Conservation (phyloP, 179 eudicot genomes). For the Heliamphora pulchella region DNA sequence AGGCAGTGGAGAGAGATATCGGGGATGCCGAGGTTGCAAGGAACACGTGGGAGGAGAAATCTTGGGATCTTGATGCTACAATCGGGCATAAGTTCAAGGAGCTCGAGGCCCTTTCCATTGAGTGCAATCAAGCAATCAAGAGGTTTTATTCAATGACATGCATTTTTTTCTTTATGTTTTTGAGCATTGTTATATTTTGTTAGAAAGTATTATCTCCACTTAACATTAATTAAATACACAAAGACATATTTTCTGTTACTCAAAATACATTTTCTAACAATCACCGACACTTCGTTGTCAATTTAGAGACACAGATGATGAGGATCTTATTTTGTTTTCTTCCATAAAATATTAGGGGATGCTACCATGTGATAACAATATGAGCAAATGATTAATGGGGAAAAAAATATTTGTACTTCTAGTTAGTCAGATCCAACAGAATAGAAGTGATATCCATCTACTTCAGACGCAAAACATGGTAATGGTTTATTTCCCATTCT, state of each 20-base stretch:
- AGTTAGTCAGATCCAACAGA: neutral
- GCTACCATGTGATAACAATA: neutral
- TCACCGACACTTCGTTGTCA: neutral
- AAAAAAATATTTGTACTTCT: neutral
- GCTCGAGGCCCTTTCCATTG: constrained; percentile 57
- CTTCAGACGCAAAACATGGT: neutral
- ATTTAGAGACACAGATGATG: neutral
- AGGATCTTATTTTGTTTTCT: neutral
- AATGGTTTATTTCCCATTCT: neutral
- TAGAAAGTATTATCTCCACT: neutral
- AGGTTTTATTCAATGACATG: constrained; percentile 34
- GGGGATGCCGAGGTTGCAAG: constrained; percentile 59
- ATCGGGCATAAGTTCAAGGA: constrained; percentile 60
- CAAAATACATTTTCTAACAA: neutral
- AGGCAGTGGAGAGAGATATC: constrained; percentile 74
- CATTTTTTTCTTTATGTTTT: neutral
- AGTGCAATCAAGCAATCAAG: constrained; percentile 74
- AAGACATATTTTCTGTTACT: neutral
- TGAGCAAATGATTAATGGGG: neutral
- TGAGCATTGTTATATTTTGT: neutral
- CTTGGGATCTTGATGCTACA: constrained; percentile 64
- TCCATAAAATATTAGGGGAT: neutral
- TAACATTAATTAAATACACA: neutral
- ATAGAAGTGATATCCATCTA: neutral
- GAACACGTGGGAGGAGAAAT: constrained; percentile 80